Evolutionary conservation across 768 basidiomycete species (phyloP).

Genomic region (Collybia sp.): DNA sequence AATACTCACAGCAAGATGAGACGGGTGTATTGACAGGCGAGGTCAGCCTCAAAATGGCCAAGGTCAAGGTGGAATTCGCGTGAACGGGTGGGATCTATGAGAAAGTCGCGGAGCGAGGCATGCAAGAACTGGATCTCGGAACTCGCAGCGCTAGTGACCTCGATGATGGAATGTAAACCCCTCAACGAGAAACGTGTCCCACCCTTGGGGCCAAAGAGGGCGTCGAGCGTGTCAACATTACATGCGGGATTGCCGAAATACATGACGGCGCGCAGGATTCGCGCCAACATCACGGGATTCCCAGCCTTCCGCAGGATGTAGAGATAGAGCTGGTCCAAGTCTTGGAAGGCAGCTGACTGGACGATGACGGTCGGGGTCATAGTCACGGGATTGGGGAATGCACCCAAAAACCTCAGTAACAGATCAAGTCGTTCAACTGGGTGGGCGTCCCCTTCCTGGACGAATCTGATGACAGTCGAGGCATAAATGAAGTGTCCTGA

Average conservation of each 20-base stretch:
- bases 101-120: conserved; percentile 8
- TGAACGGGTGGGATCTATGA: conserved; percentile 1
- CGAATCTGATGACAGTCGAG: conserved; percentile 6
- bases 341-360: neutral
- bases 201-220: neutral
- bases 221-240: neutral
- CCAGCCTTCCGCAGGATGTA: too few species aligned
- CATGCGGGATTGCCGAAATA: neutral
- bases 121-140: conserved; percentile 1
- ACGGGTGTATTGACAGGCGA: too few species aligned
- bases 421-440: conserved; percentile 3
- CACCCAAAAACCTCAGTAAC: neutral
- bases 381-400: neutral
- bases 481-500: conserved; percentile 7
- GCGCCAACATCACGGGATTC: too few species aligned
- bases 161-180: conserved; percentile 6
- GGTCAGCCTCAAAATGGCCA: too few species aligned
- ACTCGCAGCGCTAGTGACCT: conserved; percentile 1
- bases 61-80: neutral
- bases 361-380: conserved; percentile 2
- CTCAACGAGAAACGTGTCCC: neutral
- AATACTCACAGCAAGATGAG: too few species aligned
- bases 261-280: conserved; percentile 3
- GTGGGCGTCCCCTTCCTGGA: conserved; percentile 6
- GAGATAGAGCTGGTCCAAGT: too few species aligned